Conservation (phyloP, 352 stramenopile species). For the Stramenopiles sp. region DNA sequence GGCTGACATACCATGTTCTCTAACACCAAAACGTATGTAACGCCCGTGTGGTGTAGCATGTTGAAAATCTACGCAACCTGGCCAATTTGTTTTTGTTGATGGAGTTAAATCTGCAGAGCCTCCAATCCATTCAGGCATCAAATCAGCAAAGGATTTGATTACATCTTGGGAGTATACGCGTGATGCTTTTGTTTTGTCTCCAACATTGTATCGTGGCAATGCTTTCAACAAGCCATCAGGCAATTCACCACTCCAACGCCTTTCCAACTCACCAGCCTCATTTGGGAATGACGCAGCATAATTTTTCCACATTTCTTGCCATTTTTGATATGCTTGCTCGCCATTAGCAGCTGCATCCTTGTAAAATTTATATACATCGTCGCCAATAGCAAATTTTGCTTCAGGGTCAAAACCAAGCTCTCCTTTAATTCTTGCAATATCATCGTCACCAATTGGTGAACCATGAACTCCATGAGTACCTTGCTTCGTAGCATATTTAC, state of each 20-base stretch:
- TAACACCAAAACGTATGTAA: constrained; percentile 93
- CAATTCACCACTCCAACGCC: constrained; percentile 71
- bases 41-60: constrained; percentile 77
- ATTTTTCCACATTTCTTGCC: constrained; percentile 63
- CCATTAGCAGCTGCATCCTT: constrained; percentile 24
- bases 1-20: constrained; percentile 93
- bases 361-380: constrained; percentile 64
- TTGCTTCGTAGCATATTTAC: constrained; percentile 66
- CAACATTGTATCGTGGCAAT: constrained; percentile 65
- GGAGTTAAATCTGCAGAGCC: constrained; percentile 93
- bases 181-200: constrained; percentile 70
- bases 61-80: constrained; percentile 88
- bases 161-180: constrained; percentile 78
- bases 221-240: constrained; percentile 65
- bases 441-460: constrained; percentile 75
- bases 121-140: constrained; percentile 84
- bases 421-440: constrained; percentile 65
- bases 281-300: constrained; percentile 73
- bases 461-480: constrained; percentile 83
- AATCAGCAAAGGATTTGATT: constrained; percentile 75
- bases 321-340: constrained; percentile 50
- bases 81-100: constrained; percentile 86
- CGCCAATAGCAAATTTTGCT: constrained; percentile 71
- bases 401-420: constrained; percentile 73
- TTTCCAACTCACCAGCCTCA: constrained; percentile 73